Evolutionary conservation across 2,329 filamentous ascomycete genomes (phyloP).

Genomic region (Cercospora nicotianae): DNA sequence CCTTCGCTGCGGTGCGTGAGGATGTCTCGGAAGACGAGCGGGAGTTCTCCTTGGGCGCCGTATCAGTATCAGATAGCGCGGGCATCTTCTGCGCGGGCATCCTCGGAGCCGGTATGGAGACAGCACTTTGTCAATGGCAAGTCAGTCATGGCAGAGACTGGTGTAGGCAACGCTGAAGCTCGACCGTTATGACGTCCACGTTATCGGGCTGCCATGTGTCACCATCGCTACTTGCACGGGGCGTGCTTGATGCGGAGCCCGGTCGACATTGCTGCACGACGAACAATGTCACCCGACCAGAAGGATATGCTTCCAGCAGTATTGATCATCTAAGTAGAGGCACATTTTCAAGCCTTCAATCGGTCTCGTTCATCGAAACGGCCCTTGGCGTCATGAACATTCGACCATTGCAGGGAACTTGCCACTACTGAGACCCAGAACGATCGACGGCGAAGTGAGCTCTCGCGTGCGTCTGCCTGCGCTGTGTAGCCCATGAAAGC

Average conservation of each 20-base stretch:
- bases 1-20: constrained; percentile 91
- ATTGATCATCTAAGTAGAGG: not conserved
- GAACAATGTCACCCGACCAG: not conserved
- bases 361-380: not conserved
- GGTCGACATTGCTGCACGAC: not conserved
- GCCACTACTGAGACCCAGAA: not conserved
- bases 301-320: not conserved
- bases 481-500: not conserved
- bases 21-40: constrained; percentile 72
- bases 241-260: not conserved
- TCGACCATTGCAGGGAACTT: not conserved
- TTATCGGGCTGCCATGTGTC: not conserved
- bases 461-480: not conserved
- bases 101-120: constrained; percentile 78
- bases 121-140: constrained; percentile 79
- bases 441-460: not conserved
- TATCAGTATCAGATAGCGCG: constrained; percentile 86
- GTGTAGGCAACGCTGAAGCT: constrained; percentile 41
- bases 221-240: not conserved
- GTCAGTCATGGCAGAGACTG: constrained; percentile 72
- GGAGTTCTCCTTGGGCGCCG: constrained; percentile 88
- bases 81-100: constrained; percentile 89
- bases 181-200: not conserved
- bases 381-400: not conserved
- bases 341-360: not conserved